Evolutionary conservation across 2,329 filamentous ascomycete genomes (phyloP).

Genomic region (Fonsecaea monophora): DNA sequence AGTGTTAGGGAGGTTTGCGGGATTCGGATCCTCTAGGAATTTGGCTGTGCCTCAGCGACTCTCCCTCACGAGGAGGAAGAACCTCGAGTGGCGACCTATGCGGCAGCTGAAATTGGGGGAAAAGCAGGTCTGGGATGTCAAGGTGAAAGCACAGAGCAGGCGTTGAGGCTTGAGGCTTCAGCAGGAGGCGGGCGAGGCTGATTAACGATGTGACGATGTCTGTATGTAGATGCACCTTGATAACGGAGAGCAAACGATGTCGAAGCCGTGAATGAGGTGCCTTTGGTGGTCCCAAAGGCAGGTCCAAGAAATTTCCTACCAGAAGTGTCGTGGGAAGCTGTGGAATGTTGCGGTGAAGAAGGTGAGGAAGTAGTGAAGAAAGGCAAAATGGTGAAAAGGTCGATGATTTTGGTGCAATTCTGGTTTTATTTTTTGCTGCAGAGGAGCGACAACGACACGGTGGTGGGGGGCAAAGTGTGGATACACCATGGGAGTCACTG

Average conservation of each 20-base stretch:
- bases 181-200: slow-evolving; percentile 55
- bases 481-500: slow-evolving; percentile 9
- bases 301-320: slow-evolving; percentile 11
- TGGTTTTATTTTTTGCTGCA: slow-evolving; percentile 26
- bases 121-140: slow-evolving; percentile 51
- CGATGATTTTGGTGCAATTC: slow-evolving; percentile 21
- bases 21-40: slow-evolving; percentile 87
- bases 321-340: slow-evolving; percentile 11
- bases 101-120: slow-evolving; percentile 87
- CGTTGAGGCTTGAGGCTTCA: slow-evolving; percentile 39
- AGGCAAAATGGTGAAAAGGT: slow-evolving; percentile 23
- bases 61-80: slow-evolving; percentile 99
- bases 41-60: slow-evolving; percentile 94
- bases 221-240: slow-evolving; percentile 54
- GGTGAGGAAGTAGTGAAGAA: slow-evolving; percentile 12
- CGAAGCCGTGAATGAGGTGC: slow-evolving; percentile 38
- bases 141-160: slow-evolving; percentile 36
- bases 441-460: slow-evolving; percentile 22
- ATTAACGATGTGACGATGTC: slow-evolving; percentile 55
- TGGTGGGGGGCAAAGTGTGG: slow-evolving; percentile 33
- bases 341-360: slow-evolving; percentile 1
- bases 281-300: slow-evolving; percentile 40
- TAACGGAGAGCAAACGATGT: slow-evolving; percentile 41
- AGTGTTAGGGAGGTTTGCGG: slow-evolving; percentile 92
- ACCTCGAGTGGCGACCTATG: slow-evolving; percentile 97